These are phyloP conservation scores for Enterocytospora artemiae DNA, from an alignment of 371 early-diverging fungal genomes.

Conservation along the genomic window DNA sequence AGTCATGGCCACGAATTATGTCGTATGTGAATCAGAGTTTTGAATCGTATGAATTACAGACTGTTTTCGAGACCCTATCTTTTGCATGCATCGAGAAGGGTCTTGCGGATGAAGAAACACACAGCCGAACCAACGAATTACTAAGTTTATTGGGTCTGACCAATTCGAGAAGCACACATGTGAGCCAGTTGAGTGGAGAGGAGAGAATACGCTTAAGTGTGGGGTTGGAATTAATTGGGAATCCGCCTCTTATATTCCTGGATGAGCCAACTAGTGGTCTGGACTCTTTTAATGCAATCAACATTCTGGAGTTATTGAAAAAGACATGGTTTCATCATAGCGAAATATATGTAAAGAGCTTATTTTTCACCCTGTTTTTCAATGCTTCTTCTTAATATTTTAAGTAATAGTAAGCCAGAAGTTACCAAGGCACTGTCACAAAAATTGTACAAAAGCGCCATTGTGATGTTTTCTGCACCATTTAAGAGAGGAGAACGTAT, in stretches of 20 bases:
- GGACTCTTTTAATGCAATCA: slow-evolving; percentile 76
- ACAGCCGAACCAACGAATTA: slow-evolving; percentile 19
- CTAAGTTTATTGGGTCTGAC: slow-evolving; percentile 54
- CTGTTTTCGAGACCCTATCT: slow-evolving; percentile 51
- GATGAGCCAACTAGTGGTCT: slow-evolving; percentile 75
- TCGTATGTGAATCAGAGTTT: slow-evolving; percentile 63
- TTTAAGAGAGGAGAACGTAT: slow-evolving; percentile 29
- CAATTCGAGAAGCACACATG: slow-evolving; percentile 37
- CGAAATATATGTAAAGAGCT: no score
- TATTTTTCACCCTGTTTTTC: no score
- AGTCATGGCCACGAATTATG: slow-evolving; percentile 39
- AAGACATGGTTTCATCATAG: no score
- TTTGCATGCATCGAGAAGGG: slow-evolving; percentile 47
- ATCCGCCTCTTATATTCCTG: slow-evolving; percentile 60
- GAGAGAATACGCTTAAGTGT: slow-evolving; percentile 55
- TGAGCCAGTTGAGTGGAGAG: slow-evolving; percentile 57
- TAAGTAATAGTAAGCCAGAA: slow-evolving; percentile 2
- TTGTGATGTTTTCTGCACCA: slow-evolving; percentile 33
- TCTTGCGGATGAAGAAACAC: slow-evolving; percentile 60
- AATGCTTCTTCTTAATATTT: not conserved
- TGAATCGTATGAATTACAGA: slow-evolving; percentile 54
- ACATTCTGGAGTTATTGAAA: slow-evolving; percentile 72
- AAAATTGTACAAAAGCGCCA: slow-evolving; percentile 38
- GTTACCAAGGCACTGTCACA: slow-evolving; percentile 13
- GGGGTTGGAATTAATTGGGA: slow-evolving; percentile 51